Base-by-base conservation (phyloP, 331 rosid genomes). In the Ulmus americana region DNA sequence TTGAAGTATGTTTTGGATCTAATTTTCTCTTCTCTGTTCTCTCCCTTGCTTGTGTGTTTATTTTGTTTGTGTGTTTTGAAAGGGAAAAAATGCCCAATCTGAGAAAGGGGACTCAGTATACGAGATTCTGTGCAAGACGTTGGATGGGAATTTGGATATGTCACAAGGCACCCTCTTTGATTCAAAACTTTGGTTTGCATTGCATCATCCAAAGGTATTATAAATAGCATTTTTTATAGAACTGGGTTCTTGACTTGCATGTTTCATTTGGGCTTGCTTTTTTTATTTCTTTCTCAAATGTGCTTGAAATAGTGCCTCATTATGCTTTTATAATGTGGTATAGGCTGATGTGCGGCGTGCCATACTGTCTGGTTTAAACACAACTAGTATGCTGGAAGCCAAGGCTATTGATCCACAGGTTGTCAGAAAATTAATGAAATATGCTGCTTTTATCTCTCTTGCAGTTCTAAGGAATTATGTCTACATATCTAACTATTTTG, bases 331-430 rank as follows among this genome's bases (percentile, higher is more conserved):
- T 62, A 43, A 50, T 77, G 51, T 73, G 62, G 48, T 59, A 22
- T 75, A 92, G 98, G 95, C 98, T 79, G 94, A 80, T 55, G 85
- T 88, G 57, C 90, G 95, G 51, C 70, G 96, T 45, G 81, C 84
- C 61, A 39, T 80, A 13, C 80, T 92, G 62, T 84, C 73, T 59
- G 81, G 76, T 56, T 74, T 89, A 63, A 85, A 75, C 79, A 64
- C 72, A 10, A 80, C 86, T 38, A 82, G 76, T 49, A 59, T 80
- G 53, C 50, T 82, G 83, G 75, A 80, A 62, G 62, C 72, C 45
- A 77, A 80, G 63, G 75, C 59, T 4, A 81, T 63, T 71, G 81
- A 71, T 79, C 70, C 88, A 28, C 84, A 89, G 96, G 95, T 86
- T 78, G 70, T 52, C 35, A 28, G 35, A 28, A 28, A 28, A 28